phyloP scores from a whole-genome alignment of 164 flowering plant species.

The Piper longum region DNA sequence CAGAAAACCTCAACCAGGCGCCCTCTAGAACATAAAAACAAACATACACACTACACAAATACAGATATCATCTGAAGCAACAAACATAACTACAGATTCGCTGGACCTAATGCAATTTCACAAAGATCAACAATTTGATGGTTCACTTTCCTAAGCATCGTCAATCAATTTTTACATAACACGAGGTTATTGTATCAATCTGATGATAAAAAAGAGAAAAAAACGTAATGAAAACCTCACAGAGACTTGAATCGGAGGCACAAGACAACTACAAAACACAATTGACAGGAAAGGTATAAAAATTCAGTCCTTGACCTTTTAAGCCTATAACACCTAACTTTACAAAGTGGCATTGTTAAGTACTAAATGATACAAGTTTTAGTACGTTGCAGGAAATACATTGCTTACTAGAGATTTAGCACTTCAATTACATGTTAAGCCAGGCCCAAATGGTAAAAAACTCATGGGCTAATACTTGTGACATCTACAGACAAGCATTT shows the following conservation, averaged over 20 bases:
- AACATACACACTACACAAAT: too few species aligned
- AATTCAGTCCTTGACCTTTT: slow-evolving; percentile 8
- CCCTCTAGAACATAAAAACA: too few species aligned
- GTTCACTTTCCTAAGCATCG: too few species aligned
- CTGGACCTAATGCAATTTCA: too few species aligned
- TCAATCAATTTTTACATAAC: too few species aligned
- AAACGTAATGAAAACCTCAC: slow-evolving; percentile 17
- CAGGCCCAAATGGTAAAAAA: slow-evolving; percentile 29
- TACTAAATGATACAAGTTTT: slow-evolving; percentile 13
- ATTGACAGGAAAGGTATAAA: slow-evolving; percentile 7
- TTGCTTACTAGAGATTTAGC: slow-evolving; percentile 15
- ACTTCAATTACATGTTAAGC: slow-evolving; percentile 11
- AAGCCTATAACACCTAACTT: slow-evolving; percentile 14
- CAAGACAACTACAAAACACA: slow-evolving; percentile 20
- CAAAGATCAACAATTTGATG: too few species aligned
- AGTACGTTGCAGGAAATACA: slow-evolving; percentile 19
- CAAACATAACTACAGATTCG: too few species aligned
- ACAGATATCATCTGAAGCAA: too few species aligned
- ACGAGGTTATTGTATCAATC: too few species aligned
- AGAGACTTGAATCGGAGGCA: slow-evolving; percentile 29
- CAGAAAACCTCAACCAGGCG: too few species aligned
- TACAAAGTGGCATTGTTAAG: slow-evolving; percentile 24
- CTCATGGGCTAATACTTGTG: slow-evolving; percentile 22
- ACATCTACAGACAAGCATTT: slow-evolving; percentile 6
- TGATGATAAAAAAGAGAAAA: too few species aligned